Percentiles rank a stretch among this genome's conserved stretches.
Conservation (phyloP, 805 yeast species). For the Kregervanrija fluxuum region DNA sequence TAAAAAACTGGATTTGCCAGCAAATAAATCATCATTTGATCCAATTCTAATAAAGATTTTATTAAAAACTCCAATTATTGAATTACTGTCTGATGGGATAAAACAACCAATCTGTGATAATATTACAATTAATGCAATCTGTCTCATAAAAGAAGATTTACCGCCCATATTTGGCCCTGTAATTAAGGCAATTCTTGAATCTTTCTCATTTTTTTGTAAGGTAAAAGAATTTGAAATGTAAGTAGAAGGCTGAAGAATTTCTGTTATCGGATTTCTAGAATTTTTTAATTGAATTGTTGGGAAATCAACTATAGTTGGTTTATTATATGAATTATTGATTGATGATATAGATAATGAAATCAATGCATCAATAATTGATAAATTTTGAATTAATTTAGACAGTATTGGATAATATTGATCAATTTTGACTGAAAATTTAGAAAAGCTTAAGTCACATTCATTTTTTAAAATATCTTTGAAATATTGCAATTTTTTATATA, state of each 20-base stretch:
- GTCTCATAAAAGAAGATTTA: slow-evolving; percentile 69
- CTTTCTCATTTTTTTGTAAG: slow-evolving; percentile 32
- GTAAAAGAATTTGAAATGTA: slow-evolving; percentile 64
- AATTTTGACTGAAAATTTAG: slow-evolving; percentile 32
- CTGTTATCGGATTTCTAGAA: slow-evolving; percentile 39
- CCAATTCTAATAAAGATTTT: slow-evolving; percentile 60
- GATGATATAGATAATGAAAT: slow-evolving; percentile 60
- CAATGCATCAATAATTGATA: slow-evolving; percentile 60
- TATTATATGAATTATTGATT: slow-evolving; percentile 34
- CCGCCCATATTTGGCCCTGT: slow-evolving; percentile 93
- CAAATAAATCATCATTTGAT: slow-evolving; percentile 68
- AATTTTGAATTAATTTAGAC: slow-evolving; percentile 34
- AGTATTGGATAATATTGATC: slow-evolving; percentile 31
- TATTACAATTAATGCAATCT: slow-evolving; percentile 60
- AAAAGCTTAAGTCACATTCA: slow-evolving; percentile 42
- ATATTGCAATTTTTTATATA: slow-evolving; percentile 51
- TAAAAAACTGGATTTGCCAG: slow-evolving; percentile 79
- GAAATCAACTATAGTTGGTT: slow-evolving; percentile 43
- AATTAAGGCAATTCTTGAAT: slow-evolving; percentile 51
- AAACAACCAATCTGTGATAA: slow-evolving; percentile 76
- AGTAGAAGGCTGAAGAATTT: slow-evolving; percentile 12
- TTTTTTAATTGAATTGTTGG: slow-evolving; percentile 43
- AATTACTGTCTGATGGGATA: slow-evolving; percentile 58
- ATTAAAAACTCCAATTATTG: slow-evolving; percentile 53
- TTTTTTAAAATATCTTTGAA: slow-evolving; percentile 46